Percentiles rank a stretch among this genome's conserved stretches.
Conservation (phyloP, 331 rosid genomes). For the Pyrus hybrid region DNA sequence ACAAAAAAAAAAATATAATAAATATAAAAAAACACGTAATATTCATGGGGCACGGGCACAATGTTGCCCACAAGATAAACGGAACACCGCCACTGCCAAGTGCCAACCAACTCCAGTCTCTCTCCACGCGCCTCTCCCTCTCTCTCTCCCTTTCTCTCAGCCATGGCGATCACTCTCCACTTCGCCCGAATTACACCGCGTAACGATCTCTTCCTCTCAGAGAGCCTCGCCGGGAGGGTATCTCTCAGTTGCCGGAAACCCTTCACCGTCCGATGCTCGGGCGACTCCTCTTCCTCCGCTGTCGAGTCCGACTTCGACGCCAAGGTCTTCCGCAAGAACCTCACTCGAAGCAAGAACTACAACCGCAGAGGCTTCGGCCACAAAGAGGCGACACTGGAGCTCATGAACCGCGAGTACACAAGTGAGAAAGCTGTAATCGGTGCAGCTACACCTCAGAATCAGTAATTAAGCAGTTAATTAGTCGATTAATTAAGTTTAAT, state of each 20-base stretch:
- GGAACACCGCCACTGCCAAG: background rate
- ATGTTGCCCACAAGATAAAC: conserved; percentile 2
- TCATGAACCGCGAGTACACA: conserved; percentile 85
- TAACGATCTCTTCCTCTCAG: conserved; percentile 30
- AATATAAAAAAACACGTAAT: background rate
- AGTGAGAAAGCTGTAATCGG: conserved; percentile 42
- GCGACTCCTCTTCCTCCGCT: conserved; percentile 30
- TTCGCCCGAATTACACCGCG: conserved; percentile 46
- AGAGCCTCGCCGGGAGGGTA: conserved; percentile 6
- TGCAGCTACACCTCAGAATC: background rate
- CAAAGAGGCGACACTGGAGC: conserved; percentile 79
- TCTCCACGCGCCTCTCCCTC: background rate
- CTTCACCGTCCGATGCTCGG: conserved; percentile 49
- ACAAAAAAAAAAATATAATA: too few species aligned
- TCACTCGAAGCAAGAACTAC: conserved; percentile 76
- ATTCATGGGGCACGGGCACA: conserved; percentile 1
- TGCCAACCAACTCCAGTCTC: background rate
- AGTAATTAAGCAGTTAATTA: background rate
- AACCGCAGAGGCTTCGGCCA: conserved; percentile 82
- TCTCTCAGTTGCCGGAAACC: conserved; percentile 34
- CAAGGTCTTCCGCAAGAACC: conserved; percentile 76
- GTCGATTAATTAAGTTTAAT: background rate
- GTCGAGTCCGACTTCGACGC: conserved; percentile 68
- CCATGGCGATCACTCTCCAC: conserved; percentile 67
- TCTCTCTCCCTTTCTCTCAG: background rate